Conservation (phyloP, 2,329 filamentous ascomycete species). For the Alternaria infectoria region DNA sequence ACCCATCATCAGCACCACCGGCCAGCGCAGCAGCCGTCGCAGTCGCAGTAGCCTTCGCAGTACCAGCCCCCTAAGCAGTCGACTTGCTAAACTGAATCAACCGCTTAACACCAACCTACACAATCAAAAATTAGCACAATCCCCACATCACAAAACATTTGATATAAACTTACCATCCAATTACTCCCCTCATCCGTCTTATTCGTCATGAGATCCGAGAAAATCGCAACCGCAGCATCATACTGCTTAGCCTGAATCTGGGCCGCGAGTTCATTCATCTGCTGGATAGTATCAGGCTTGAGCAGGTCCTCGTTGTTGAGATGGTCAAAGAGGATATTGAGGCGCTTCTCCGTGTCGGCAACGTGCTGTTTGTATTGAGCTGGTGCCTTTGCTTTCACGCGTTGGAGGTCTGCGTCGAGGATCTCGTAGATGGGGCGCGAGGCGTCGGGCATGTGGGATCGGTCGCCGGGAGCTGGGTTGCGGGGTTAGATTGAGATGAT, state of each 20-base stretch:
- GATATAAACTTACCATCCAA: constrained; percentile 57
- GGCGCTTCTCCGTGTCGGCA: constrained; percentile 89
- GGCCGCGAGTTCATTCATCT: constrained; percentile 64
- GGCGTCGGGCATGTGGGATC: constrained; percentile 81
- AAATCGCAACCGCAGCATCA: constrained; percentile 53
- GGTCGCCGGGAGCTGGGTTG: constrained; percentile 71
- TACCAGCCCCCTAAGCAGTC: constrained; percentile 19
- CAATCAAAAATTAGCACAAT: too few species aligned
- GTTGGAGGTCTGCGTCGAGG: constrained; percentile 82
- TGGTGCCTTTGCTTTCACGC: constrained; percentile 84
- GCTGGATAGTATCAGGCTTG: constrained; percentile 75
- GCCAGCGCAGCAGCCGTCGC: neutral
- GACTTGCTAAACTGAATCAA: constrained; percentile 49
- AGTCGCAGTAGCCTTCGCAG: neutral
- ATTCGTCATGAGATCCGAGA: constrained; percentile 55
- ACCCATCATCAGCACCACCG: neutral
- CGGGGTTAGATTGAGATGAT: constrained; percentile 18
- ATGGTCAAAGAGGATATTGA: constrained; percentile 94
- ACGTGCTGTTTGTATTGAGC: constrained; percentile 87
- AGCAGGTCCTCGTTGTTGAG: constrained; percentile 94
- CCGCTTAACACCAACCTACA: constrained; percentile 45
- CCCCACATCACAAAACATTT: too few species aligned
- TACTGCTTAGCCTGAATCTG: constrained; percentile 52
- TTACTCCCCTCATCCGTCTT: constrained; percentile 58
- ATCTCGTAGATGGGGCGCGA: constrained; percentile 83